Conservation (phyloP, 2,329 filamentous ascomycete genomes). For the Apiospora kogelbergensis region DNA sequence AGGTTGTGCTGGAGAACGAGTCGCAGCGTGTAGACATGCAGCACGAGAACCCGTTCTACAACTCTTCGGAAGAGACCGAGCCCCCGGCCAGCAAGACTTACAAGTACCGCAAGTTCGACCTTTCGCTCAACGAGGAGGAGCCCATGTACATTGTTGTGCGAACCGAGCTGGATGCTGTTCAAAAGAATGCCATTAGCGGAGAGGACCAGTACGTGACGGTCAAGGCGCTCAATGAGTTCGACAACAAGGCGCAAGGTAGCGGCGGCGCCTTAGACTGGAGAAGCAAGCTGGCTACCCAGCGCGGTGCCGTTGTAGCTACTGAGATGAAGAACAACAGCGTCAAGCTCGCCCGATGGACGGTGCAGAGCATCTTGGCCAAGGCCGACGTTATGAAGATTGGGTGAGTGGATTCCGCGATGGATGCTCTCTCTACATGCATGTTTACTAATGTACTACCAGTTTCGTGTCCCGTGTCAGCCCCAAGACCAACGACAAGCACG, state of each 20-base stretch:
- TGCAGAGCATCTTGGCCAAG: conserved; percentile 93
- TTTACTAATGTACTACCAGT: conserved; percentile 43
- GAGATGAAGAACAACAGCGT: conserved; percentile 99
- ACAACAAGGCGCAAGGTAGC: conserved; percentile 94
- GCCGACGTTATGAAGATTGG: conserved; percentile 99
- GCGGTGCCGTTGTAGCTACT: conserved; percentile 94
- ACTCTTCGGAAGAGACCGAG: conserved; percentile 86
- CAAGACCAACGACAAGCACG: conserved; percentile 88
- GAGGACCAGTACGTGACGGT: conserved; percentile 90
- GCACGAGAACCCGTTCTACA: conserved; percentile 97
- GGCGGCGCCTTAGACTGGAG: conserved; percentile 97
- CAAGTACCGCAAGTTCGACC: conserved; percentile 96
- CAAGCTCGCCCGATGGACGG: conserved; percentile 97
- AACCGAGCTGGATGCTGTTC: conserved; percentile 90
- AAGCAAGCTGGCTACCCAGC: conserved; percentile 88
- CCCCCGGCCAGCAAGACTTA: conserved; percentile 95
- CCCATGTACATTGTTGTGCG: conserved; percentile 91
- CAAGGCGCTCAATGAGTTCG: conserved; percentile 98
- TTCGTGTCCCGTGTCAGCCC: conserved; percentile 96
- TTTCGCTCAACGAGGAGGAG: conserved; percentile 92
- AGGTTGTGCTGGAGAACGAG: conserved; percentile 85
- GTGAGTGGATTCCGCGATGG: conserved; percentile 48
- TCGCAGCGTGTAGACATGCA: conserved; percentile 78
- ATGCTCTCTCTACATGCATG: not conserved
- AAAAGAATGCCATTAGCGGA: conserved; percentile 90